phyloP scores from a whole-genome alignment of 1,139 yeast genomes.

The Saccharomycopsis phalli region DNA sequence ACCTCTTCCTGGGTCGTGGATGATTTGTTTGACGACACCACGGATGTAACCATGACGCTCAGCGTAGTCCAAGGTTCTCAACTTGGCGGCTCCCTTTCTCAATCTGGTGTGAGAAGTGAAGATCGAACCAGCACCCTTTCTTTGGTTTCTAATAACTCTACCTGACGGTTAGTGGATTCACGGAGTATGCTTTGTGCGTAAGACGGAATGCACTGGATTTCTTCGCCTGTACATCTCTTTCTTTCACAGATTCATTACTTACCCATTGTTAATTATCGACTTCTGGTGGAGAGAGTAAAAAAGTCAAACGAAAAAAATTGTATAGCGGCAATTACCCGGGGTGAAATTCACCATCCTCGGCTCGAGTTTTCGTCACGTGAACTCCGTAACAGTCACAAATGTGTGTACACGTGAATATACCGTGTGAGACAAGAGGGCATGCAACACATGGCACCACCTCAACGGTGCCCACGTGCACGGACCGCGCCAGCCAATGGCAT shows the following conservation, averaged over 20 bases:
- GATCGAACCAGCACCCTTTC: conserved; percentile 99
- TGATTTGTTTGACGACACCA: conserved; percentile 96
- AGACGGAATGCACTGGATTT: not conserved
- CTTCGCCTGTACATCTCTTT: not conserved
- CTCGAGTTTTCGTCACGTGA: too few species aligned
- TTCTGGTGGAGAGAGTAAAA: not conserved
- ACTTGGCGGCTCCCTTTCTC: conserved; percentile 99
- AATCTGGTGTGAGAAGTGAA: conserved; percentile 99
- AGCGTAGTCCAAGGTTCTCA: conserved; percentile 97
- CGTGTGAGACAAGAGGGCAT: too few species aligned
- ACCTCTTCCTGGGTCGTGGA: conserved; percentile 99
- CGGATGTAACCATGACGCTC: conserved; percentile 99
- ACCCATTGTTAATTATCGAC: not conserved
- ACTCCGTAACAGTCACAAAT: too few species aligned
- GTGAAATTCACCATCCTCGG: too few species aligned
- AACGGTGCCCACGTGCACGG: not conserved
- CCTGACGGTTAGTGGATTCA: conserved; percentile 41
- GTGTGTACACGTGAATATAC: too few species aligned
- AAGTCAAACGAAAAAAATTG: not conserved
- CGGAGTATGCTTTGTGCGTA: not conserved
- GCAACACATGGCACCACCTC: too few species aligned
- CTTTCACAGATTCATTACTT: not conserved
- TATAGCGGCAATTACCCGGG: too few species aligned
- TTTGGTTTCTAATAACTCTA: conserved; percentile 99
- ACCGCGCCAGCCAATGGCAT: conserved; percentile 16